These are phyloP conservation scores for Butyriboletus loyo DNA, from an alignment of 768 basidiomycete genomes.

Conservation along the genomic window DNA sequence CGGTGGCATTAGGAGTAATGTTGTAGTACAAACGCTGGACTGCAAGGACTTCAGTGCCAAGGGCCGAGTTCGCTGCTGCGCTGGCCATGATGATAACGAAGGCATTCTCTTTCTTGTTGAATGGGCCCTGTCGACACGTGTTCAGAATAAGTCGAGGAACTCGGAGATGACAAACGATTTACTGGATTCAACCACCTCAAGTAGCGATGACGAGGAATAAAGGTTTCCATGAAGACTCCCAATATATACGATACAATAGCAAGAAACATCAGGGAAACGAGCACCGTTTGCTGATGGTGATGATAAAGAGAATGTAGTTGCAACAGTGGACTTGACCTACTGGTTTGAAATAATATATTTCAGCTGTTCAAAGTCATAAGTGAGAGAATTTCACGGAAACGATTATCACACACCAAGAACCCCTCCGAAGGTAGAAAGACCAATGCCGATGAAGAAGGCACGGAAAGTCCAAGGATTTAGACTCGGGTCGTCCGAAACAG, in stretches of 20 bases:
- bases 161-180: neutral
- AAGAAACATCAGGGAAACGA: slow-evolving; percentile 53
- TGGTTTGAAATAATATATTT: slow-evolving; percentile 62
- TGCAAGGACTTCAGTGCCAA: slow-evolving; percentile 54
- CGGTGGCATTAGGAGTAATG: slow-evolving; percentile 44
- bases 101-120: slow-evolving; percentile 60
- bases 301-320: neutral
- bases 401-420: slow-evolving; percentile 40
- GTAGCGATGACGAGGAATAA: slow-evolving; percentile 43
- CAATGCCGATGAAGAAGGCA: slow-evolving; percentile 52
- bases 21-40: slow-evolving; percentile 55
- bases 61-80: slow-evolving; percentile 52
- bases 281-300: slow-evolving; percentile 45
- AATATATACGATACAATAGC: slow-evolving; percentile 51
- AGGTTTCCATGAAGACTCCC: slow-evolving; percentile 44
- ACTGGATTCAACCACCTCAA: slow-evolving; percentile 54
- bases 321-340: slow-evolving; percentile 24
- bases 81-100: slow-evolving; percentile 57
- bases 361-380: slow-evolving; percentile 34
- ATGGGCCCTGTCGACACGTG: slow-evolving; percentile 39
- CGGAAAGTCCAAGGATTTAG: slow-evolving; percentile 39
- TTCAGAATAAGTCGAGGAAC: neutral
- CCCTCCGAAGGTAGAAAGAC: slow-evolving; percentile 50
- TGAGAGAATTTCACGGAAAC: neutral
- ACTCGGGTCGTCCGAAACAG: slow-evolving; percentile 30